Evolutionary conservation across 345 rosid species (phyloP), one percentile per base, ranked within the genome.

Genomic region (Euphorbia lathyris): DNA sequence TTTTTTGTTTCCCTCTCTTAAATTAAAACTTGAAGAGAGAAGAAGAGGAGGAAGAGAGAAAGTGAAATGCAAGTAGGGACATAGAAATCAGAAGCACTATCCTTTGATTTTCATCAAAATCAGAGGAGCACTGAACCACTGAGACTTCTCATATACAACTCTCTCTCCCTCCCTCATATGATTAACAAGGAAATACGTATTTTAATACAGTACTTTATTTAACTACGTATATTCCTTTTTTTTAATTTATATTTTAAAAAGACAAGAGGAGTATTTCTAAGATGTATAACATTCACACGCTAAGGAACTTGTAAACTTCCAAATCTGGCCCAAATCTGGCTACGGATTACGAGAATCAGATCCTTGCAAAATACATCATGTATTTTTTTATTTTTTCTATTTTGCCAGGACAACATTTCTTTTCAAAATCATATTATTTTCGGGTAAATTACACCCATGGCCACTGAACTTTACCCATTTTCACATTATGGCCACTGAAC

Each of bases 91-190:
- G 43, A 9, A 9, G 11, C 1, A 9, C 6, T 40, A 40, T 40
- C 11, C 11, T 9, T 66, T 42, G 67, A 72, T 63, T 58, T 72
- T 80, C 80, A 78, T 76, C 78, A 78, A 72, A 81, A 80, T 76
- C 84, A 74, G 84, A 63, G 77, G 63, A 66, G 47, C 66, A 69
- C 60, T 40, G 70, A 68, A 34, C 70, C 76, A 58, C 69, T 50
- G 77, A 76, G 83, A 52, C 77, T 74, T 78, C 74, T 75, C 78
- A 67, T 79, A 77, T 53, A 74, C 80, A 34, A 17, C 65, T 26
- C 67, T 16, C 71, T 2, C 64, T 16, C 70, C 30, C 70, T 22
- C 53, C 45, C 42, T 70, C 65, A 51, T 58, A 51, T 79, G 63
- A 78, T 80, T 74, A 61, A 29, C 50, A 70, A 55, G 56, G 51